Conservation (phyloP, 2,329 filamentous ascomycete species). For the Cladosporium sp. region DNA sequence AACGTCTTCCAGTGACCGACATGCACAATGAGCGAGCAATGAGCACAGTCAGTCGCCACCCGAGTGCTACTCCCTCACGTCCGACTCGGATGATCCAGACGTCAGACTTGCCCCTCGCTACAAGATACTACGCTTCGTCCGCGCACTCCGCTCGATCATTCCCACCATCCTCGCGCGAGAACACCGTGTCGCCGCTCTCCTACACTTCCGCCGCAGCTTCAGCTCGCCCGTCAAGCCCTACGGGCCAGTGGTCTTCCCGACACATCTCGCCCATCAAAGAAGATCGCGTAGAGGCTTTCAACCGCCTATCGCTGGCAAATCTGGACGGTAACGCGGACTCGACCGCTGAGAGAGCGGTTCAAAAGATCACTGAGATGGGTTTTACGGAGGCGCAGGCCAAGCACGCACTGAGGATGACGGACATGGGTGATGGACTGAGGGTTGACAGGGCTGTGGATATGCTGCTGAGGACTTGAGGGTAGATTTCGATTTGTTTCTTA, state of each 20-base stretch:
- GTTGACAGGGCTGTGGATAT: slow-evolving; percentile 52
- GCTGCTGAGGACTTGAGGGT: slow-evolving; percentile 32
- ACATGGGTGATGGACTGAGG: slow-evolving; percentile 53
- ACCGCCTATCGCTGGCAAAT: slow-evolving; percentile 4
- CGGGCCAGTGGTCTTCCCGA: slow-evolving; percentile 12
- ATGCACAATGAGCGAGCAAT: slow-evolving; percentile 32
- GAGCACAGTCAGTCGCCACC: slow-evolving; percentile 24
- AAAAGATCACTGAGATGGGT: slow-evolving; percentile 54
- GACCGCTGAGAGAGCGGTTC: slow-evolving; percentile 52
- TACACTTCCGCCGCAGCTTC: background rate
- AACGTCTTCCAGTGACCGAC: slow-evolving; percentile 33
- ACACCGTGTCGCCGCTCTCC: background rate
- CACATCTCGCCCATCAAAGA: slow-evolving; percentile 10
- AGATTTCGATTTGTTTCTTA: background rate
- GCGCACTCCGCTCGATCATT: background rate
- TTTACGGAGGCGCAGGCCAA: slow-evolving; percentile 51
- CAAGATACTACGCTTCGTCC: background rate
- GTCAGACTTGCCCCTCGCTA: background rate
- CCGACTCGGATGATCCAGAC: background rate
- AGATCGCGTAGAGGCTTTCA: slow-evolving; percentile 5
- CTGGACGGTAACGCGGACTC: slow-evolving; percentile 38
- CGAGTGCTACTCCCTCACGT: slow-evolving; percentile 11
- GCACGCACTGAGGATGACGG: slow-evolving; percentile 53
- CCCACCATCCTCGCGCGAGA: background rate
- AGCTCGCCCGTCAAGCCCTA: slow-evolving; percentile 14